Evolutionary conservation across 306 rosid species (phyloP).

Genomic region (Acacia confusa): DNA sequence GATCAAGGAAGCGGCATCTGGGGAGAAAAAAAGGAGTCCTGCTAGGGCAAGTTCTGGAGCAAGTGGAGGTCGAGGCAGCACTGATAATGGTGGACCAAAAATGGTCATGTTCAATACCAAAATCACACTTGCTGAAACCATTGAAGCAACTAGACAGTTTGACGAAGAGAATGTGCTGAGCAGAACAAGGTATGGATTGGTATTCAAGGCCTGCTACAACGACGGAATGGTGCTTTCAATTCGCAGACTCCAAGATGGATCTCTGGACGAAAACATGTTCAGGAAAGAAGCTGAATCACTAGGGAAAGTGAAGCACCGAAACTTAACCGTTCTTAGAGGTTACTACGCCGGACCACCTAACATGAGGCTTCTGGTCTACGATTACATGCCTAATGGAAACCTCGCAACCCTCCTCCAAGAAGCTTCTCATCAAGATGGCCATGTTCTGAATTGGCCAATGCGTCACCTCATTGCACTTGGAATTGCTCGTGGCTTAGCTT

Average conservation of each 20-base stretch:
- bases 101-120: slow-evolving; percentile 89
- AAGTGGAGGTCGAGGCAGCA: slow-evolving; percentile 86
- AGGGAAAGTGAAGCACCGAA: slow-evolving; percentile 79
- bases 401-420: slow-evolving; percentile 97
- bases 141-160: slow-evolving; percentile 87
- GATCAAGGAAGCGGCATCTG: slow-evolving; percentile 62
- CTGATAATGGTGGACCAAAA: slow-evolving; percentile 81
- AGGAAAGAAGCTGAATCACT: slow-evolving; percentile 85
- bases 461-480: slow-evolving; percentile 95
- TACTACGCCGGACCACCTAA: slow-evolving; percentile 80
- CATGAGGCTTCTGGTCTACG: slow-evolving; percentile 72
- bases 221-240: slow-evolving; percentile 94
- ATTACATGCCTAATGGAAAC: slow-evolving; percentile 98
- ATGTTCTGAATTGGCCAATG: slow-evolving; percentile 98
- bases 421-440: slow-evolving; percentile 98
- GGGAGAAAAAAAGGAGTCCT: slow-evolving; percentile 82
- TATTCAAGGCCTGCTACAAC: slow-evolving; percentile 83
- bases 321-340: slow-evolving; percentile 90
- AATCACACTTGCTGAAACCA: slow-evolving; percentile 82
- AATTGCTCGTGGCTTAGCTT: slow-evolving; percentile 87
- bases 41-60: slow-evolving; percentile 83
- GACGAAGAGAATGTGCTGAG: slow-evolving; percentile 95
- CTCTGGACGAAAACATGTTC: slow-evolving; percentile 73
- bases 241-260: slow-evolving; percentile 76
- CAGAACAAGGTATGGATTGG: slow-evolving; percentile 76